Evolutionary conservation across 2,329 filamentous ascomycete genomes (phyloP), one percentile per base, ranked within the genome.

Genomic region (Ascochyta koolunga): DNA sequence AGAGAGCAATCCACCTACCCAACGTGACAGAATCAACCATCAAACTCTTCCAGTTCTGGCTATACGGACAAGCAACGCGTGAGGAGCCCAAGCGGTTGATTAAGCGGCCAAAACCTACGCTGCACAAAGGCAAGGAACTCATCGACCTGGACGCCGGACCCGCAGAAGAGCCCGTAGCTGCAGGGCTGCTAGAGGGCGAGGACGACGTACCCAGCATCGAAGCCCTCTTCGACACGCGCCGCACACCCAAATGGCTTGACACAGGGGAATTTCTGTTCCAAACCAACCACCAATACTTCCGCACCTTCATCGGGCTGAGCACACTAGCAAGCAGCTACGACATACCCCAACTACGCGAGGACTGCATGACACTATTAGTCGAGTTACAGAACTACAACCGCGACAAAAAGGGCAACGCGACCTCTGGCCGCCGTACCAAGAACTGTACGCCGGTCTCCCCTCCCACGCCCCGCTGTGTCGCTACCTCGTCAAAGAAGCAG

Each of bases 31-130:
- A 53, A 33, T 44, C 36, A 19, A 59, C 53, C 19, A 56, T 62
- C 42, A 54, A 59, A 24, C 51, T 55, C 27, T 62, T 62, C 37
- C 41, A 57, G 15, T 53, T 59, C 39, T 64, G 61, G 61, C 42
- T 64, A 4, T 64, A 62, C 29, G 58, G 50, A 15, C 58, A 60
- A 42, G 47, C 52, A 11, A 56, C 54, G 3, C 43, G 54, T 2
- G 54, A 56, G 40, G 54, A 52, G 16, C 54, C 54, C 22, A 52
- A 56, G 32, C 54, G 54, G 16, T 22, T 49, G 1, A 52, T 58
- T 22, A 54, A 58, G 29, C 46, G 50, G n/a, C 29, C 45, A 15
- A 51, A 45, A 32, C 36, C 37, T 19, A 40, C 19, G 11, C 39
- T 53, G 15, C 13, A 40, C 33, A 56, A 51, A 15, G 43, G 48